A percentile compares a stretch with the other conserved stretches of the same genome.
Conservation (phyloP, 306 rosid species). For the Chamaecrista fasciculata region DNA sequence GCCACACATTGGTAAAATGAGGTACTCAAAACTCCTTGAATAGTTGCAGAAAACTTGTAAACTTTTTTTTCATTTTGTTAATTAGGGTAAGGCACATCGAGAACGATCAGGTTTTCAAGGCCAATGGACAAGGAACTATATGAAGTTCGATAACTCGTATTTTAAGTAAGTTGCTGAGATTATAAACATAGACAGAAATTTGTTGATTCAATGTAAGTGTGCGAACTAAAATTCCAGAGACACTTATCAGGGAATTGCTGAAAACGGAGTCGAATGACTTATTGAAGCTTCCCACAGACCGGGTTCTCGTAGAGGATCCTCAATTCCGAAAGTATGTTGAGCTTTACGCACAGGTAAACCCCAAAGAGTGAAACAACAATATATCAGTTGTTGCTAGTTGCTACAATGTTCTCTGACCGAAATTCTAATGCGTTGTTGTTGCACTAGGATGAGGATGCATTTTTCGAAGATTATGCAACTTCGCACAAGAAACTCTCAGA, state of each 20-base stretch:
- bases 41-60: background rate
- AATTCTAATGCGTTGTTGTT: conserved; percentile 18
- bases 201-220: background rate
- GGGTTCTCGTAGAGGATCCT: conserved; percentile 57
- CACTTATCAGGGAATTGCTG: conserved; percentile 52
- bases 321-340: conserved; percentile 49
- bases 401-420: background rate
- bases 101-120: conserved; percentile 87
- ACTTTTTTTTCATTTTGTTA: conserved; percentile 6
- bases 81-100: conserved; percentile 70
- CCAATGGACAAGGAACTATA: conserved; percentile 68
- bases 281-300: conserved; percentile 72
- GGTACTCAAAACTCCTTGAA: background rate
- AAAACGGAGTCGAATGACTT: conserved; percentile 39
- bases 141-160: conserved; percentile 84
- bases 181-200: background rate
- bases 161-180: conserved; percentile 53
- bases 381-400: background rate
- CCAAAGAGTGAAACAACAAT: background rate
- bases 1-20: conserved; percentile 76
- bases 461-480: conserved; percentile 64
- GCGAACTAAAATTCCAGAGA: background rate
- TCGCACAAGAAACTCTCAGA: conserved; percentile 89
- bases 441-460: conserved; percentile 62
- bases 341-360: conserved; percentile 55